phyloP scores from a whole-genome alignment of 345 rosid genomes.

The Aethionema arabicum region DNA sequence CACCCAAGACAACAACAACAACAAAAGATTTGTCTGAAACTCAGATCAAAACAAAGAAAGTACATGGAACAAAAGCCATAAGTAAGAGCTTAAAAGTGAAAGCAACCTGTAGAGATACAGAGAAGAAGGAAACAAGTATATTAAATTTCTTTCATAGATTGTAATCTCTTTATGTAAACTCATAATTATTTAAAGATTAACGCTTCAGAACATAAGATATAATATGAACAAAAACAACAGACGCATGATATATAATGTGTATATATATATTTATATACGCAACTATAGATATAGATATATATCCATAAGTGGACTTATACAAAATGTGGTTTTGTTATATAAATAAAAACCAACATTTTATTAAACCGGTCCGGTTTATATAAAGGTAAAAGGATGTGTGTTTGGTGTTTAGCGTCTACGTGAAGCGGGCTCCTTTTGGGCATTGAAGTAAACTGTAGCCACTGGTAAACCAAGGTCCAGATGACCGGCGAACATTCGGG shows the following conservation, averaged over 20 bases:
- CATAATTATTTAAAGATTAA: not conserved
- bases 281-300: conserved; percentile 8
- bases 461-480: conserved; percentile 72
- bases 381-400: not conserved
- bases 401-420: conserved; percentile 46
- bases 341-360: conserved; percentile 16
- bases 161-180: conserved; percentile 25
- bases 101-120: conserved; percentile 37
- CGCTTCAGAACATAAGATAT: not conserved
- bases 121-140: conserved; percentile 44
- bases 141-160: conserved; percentile 63
- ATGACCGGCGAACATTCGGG: conserved; percentile 61
- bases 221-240: not conserved
- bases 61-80: conserved; percentile 35
- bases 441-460: conserved; percentile 77
- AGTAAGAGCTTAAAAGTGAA: conserved; percentile 35
- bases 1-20: not conserved
- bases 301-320: conserved; percentile 23
- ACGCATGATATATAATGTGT: conserved; percentile 5
- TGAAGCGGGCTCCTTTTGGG: conserved; percentile 80
- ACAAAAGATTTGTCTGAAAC: conserved; percentile 32
- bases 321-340: conserved; percentile 29
- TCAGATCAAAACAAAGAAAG: conserved; percentile 48
- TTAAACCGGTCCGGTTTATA: not conserved
- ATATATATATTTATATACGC: conserved; percentile 16